Conservation (phyloP, 164 flowering plant species). For the Sextonia rubra region DNA sequence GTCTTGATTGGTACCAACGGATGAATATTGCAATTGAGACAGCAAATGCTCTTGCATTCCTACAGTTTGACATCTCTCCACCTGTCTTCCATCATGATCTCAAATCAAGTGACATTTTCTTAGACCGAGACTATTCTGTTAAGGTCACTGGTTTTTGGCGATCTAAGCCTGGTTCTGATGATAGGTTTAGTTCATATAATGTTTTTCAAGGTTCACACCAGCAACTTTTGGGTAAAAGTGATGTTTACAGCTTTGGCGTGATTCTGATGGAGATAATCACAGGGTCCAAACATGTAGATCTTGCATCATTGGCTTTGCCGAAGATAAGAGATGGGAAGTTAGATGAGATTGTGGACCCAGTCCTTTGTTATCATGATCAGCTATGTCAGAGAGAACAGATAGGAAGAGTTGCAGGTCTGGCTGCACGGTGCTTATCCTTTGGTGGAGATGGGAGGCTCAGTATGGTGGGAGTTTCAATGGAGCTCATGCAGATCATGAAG, state of each 20-base stretch:
- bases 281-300: constrained; percentile 35
- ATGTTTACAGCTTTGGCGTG: constrained; percentile 57
- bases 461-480: constrained; percentile 59
- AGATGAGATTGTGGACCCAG: constrained; percentile 73
- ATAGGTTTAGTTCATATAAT: constrained; percentile 3
- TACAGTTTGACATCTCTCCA: constrained; percentile 51
- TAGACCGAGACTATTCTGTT: constrained; percentile 46
- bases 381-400: constrained; percentile 51
- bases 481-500: constrained; percentile 38
- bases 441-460: constrained; percentile 54
- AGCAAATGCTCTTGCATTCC: constrained; percentile 50
- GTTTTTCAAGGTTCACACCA: constrained; percentile 12
- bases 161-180: constrained; percentile 8
- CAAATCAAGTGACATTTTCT: constrained; percentile 41
- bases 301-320: constrained; percentile 31
- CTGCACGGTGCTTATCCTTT: constrained; percentile 58
- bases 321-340: constrained; percentile 56
- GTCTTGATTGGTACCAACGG: constrained; percentile 58
- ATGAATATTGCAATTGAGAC: constrained; percentile 54
- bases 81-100: constrained; percentile 58
- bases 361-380: constrained; percentile 57
- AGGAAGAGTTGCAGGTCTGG: constrained; percentile 53
- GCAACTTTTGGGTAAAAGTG: constrained; percentile 21
- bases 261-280: constrained; percentile 58
- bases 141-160: constrained; percentile 51